These are phyloP conservation scores for Flueggea neowawraea DNA, from an alignment of 441 rosid species.

Conservation along the genomic window DNA sequence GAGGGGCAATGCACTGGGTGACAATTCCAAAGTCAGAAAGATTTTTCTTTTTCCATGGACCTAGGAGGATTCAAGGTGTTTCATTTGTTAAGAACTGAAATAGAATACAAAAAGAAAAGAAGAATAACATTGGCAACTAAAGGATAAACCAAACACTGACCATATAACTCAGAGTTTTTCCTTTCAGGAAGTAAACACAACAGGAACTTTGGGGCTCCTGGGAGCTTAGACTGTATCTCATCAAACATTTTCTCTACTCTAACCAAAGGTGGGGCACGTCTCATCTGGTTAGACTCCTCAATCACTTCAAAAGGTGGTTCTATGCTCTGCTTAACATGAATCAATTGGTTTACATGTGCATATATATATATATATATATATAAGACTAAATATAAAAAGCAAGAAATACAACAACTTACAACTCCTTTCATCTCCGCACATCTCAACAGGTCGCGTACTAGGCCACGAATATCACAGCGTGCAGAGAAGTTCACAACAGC, in stretches of 20 bases:
- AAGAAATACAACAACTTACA: conserved; percentile 35
- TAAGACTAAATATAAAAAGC: neutral
- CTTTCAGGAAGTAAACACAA: conserved; percentile 75
- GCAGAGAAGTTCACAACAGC: conserved; percentile 76
- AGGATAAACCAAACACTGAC: conserved; percentile 21
- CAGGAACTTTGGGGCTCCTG: conserved; percentile 72
- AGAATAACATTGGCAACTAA: neutral
- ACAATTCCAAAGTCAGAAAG: conserved; percentile 70
- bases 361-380: neutral
- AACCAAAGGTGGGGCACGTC: conserved; percentile 50
- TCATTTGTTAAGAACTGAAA: neutral
- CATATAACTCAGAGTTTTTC: conserved; percentile 74
- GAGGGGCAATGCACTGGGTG: conserved; percentile 73
- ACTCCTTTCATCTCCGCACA: conserved; percentile 68
- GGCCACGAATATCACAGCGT: conserved; percentile 51
- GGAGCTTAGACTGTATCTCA: conserved; percentile 57
- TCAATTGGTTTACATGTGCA: neutral
- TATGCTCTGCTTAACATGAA: conserved; percentile 31
- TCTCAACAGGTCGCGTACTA: conserved; percentile 44
- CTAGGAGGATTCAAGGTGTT: conserved; percentile 24
- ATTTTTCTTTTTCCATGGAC: conserved; percentile 78
- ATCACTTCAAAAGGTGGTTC: conserved; percentile 49
- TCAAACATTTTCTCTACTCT: conserved; percentile 83
- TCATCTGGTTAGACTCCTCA: conserved; percentile 54
- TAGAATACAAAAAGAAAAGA: neutral